phyloP scores from a whole-genome alignment of 2,329 filamentous ascomycete genomes.

The Alternaria sp. region DNA sequence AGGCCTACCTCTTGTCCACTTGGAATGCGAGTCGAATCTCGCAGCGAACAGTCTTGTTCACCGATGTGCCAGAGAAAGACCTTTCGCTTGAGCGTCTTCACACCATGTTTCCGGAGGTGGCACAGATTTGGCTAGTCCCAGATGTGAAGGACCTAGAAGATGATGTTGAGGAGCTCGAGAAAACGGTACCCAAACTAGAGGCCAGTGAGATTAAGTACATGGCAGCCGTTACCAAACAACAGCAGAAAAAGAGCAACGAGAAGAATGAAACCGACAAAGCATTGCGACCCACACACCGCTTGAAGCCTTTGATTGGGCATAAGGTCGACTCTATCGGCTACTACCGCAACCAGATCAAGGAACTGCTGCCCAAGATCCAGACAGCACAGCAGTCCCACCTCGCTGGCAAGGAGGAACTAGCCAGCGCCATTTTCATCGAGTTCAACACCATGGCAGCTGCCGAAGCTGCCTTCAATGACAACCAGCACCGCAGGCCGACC shows the following conservation, averaged over 20 bases:
- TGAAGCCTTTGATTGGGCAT: constrained; percentile 53
- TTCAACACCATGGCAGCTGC: constrained; percentile 84
- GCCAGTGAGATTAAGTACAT: constrained; percentile 54
- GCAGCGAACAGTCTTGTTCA: constrained; percentile 58
- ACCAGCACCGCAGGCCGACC: background rate
- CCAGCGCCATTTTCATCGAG: constrained; percentile 86
- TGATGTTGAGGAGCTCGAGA: constrained; percentile 55
- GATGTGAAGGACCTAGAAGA: constrained; percentile 56
- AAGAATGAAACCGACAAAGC: constrained; percentile 75
- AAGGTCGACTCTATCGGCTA: constrained; percentile 80
- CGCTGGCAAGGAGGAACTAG: constrained; percentile 70
- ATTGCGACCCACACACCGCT: constrained; percentile 52
- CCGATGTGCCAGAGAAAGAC: constrained; percentile 54
- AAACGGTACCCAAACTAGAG: constrained; percentile 55
- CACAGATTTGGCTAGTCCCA: constrained; percentile 58
- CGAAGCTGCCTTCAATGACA: constrained; percentile 71
- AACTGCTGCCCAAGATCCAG: constrained; percentile 75
- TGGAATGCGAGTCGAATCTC: constrained; percentile 56
- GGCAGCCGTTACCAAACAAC: constrained; percentile 4
- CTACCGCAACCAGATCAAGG: constrained; percentile 76
- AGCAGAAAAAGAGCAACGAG: constrained; percentile 32
- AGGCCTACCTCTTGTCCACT: constrained; percentile 57
- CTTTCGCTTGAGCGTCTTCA: constrained; percentile 52
- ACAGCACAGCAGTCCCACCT: constrained; percentile 72
- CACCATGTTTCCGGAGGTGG: constrained; percentile 51